Conservation (phyloP, 306 rosid genomes). For the Vigna angularis region DNA sequence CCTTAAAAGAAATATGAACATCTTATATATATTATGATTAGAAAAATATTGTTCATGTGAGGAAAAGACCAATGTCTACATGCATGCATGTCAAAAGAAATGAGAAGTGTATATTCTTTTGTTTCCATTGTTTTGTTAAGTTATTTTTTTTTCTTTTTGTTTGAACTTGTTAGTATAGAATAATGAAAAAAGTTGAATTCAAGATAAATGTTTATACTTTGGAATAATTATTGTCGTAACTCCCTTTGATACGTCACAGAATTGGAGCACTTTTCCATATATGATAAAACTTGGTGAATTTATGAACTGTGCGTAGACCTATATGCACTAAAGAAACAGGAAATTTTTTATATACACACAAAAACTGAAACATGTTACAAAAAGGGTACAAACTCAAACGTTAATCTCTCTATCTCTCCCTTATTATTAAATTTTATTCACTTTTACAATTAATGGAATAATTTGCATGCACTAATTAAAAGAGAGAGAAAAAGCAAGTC, state of each 20-base stretch:
- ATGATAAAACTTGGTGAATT: constrained; percentile 7
- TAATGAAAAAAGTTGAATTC: constrained; percentile 2
- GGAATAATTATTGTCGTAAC: constrained; percentile 30
- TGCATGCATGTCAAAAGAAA: neutral
- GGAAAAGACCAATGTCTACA: neutral
- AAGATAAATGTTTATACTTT: constrained; percentile 21
- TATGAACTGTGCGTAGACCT: neutral
- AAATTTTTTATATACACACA: neutral
- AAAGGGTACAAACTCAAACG: neutral
- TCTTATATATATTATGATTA: too few relatives aligned
- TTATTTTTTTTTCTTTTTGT: too few relatives aligned
- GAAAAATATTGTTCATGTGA: too few relatives aligned
- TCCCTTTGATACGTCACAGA: neutral
- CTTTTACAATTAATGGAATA: neutral
- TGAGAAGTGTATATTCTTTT: neutral
- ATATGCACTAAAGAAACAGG: neutral
- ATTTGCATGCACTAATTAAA: neutral
- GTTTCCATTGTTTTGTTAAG: constrained; percentile 13
- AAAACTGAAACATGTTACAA: neutral
- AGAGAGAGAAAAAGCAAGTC: constrained; percentile 16
- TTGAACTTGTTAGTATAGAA: too few relatives aligned
- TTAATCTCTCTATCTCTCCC: neutral
- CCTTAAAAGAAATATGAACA: too few relatives aligned
- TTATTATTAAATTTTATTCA: neutral
- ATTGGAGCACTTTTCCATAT: constrained; percentile 1